Percentiles rank a stretch among this genome's conserved stretches.
Conservation (phyloP, 345 rosid species). For the Populus euphratica region DNA sequence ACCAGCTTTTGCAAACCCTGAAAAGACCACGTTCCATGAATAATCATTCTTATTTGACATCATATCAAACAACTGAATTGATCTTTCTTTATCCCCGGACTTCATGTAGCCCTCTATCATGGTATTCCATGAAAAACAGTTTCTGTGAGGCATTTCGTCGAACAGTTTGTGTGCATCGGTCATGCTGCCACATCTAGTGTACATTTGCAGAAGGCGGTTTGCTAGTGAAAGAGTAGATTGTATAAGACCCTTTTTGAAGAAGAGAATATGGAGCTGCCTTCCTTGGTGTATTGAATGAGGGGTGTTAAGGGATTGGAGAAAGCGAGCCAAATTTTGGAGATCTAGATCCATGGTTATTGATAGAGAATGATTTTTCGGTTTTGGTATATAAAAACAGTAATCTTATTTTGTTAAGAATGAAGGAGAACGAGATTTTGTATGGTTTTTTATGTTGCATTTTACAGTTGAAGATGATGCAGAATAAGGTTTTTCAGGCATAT, state of each 20-base stretch:
- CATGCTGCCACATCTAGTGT: constrained; percentile 38
- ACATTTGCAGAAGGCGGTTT: constrained; percentile 53
- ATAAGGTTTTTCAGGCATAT: too few species aligned
- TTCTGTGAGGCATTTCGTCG: constrained; percentile 65
- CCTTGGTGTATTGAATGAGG: constrained; percentile 34
- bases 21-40: constrained; percentile 68
- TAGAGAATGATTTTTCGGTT: too few species aligned
- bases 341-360: constrained; percentile 21
- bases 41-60: constrained; percentile 56
- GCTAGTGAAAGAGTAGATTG: constrained; percentile 42
- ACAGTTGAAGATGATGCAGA: too few species aligned
- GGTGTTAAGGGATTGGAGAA: constrained; percentile 39
- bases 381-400: too few species aligned
- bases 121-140: constrained; percentile 68
- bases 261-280: constrained; percentile 48
- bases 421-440: too few species aligned
- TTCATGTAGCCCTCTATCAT: constrained; percentile 66
- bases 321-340: constrained; percentile 28
- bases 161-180: constrained; percentile 46
- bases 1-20: constrained; percentile 61
- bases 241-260: constrained; percentile 57
- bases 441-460: too few species aligned
- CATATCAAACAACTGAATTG: constrained; percentile 41
- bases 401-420: too few species aligned
- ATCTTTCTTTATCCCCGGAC: constrained; percentile 33